Conservation (phyloP, 208 protist genomes). For the Trypanosoma conorhini region DNA sequence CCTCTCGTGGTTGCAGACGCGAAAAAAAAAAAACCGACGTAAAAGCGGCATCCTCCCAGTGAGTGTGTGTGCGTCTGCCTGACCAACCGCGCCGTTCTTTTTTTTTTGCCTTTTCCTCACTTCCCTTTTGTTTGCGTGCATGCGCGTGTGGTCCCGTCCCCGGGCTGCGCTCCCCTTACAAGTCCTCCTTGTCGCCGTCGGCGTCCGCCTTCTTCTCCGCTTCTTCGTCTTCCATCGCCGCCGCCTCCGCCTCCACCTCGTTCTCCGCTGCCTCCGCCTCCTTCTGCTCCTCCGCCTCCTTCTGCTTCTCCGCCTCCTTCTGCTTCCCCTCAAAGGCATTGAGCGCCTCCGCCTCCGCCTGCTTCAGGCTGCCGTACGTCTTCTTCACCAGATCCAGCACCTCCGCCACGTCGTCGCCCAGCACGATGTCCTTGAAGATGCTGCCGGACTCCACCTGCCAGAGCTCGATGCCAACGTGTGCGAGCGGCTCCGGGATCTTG, state of each 20-base stretch:
- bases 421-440: constrained; percentile 97
- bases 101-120: not conserved
- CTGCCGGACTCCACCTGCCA: constrained; percentile 96
- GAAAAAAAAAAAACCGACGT: too few species aligned
- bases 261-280: constrained; percentile 10
- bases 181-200: constrained; percentile 18
- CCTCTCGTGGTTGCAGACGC: too few species aligned
- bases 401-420: constrained; percentile 87
- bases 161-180: not conserved
- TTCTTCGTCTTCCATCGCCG: constrained; percentile 13
- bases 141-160: not conserved
- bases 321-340: constrained; percentile 9
- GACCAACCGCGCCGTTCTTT: too few species aligned
- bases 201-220: constrained; percentile 5
- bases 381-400: constrained; percentile 56
- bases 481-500: constrained; percentile 52
- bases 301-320: not conserved
- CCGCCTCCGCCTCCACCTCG: constrained; percentile 7
- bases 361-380: constrained; percentile 32
- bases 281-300: constrained; percentile 13
- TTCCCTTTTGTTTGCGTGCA: not conserved
- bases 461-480: constrained; percentile 93
- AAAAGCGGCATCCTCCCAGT: too few species aligned
- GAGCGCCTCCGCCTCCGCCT: constrained; percentile 27
- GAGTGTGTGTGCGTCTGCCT: too few species aligned